phyloP scores from a whole-genome alignment of 2,329 filamentous ascomycete species.

The Tolypocladium endophyticum region DNA sequence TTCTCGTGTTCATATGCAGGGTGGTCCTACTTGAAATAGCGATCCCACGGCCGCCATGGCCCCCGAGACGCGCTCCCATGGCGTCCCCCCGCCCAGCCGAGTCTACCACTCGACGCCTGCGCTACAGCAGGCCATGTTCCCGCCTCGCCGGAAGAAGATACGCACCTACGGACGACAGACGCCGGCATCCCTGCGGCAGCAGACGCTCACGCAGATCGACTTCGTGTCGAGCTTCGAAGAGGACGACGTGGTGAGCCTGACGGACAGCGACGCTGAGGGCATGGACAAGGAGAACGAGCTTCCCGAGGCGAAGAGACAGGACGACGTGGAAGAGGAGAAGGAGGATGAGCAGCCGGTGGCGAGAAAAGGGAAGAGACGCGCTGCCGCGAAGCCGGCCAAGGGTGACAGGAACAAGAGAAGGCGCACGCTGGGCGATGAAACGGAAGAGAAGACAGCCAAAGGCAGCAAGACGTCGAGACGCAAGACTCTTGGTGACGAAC shows the following conservation, averaged over 20 bases:
- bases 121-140: slow-evolving; percentile 28
- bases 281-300: slow-evolving; percentile 10
- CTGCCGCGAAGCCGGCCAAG: neutral
- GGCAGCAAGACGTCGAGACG: slow-evolving; percentile 11
- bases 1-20: neutral
- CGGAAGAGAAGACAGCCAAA: slow-evolving; percentile 8
- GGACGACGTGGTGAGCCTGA: slow-evolving; percentile 12
- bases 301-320: neutral
- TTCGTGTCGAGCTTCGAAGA: slow-evolving; percentile 24
- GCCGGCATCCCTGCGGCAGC: slow-evolving; percentile 21
- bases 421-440: slow-evolving; percentile 16
- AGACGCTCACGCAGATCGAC: slow-evolving; percentile 32
- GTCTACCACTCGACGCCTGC: slow-evolving; percentile 27
- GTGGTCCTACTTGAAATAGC: neutral
- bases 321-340: neutral
- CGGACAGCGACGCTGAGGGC: slow-evolving; percentile 16
- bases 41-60: slow-evolving; percentile 15
- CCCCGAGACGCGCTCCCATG: slow-evolving; percentile 26
- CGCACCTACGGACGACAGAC: slow-evolving; percentile 23
- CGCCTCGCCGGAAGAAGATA: slow-evolving; percentile 20
- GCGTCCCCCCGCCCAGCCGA: slow-evolving; percentile 22
- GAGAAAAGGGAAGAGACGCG: slow-evolving; percentile 12
- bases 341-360: slow-evolving; percentile 13
- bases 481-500: slow-evolving; percentile 20
- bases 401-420: slow-evolving; percentile 11